phyloP scores from a whole-genome alignment of 495 filamentous ascomycete species.

The Polyplosphaeria fusca region DNA sequence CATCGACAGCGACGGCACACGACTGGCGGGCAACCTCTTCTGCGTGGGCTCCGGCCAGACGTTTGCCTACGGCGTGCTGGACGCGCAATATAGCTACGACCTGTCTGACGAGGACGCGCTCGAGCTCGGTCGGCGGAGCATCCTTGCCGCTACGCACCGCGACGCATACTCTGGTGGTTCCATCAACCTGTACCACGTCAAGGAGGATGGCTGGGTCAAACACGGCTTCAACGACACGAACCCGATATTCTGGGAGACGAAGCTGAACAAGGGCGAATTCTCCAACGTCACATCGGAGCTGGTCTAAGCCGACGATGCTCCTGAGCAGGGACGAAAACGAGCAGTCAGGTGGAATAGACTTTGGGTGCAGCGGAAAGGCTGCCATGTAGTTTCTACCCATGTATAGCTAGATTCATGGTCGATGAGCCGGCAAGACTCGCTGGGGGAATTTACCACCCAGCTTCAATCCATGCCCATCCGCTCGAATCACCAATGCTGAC shows the following conservation, averaged over 20 bases:
- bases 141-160: conserved; percentile 94
- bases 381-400: conserved; percentile 19
- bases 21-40: conserved; percentile 90
- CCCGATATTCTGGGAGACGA: conserved; percentile 95
- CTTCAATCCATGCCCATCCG: too few species aligned
- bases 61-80: conserved; percentile 96
- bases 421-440: too few species aligned
- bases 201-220: conserved; percentile 97
- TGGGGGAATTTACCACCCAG: too few species aligned
- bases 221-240: conserved; percentile 75
- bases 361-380: not conserved
- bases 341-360: not conserved
- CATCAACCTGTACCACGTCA: conserved; percentile 98
- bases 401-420: conserved; percentile 18
- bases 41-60: conserved; percentile 98
- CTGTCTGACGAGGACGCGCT: conserved; percentile 80
- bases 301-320: conserved; percentile 31
- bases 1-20: conserved; percentile 95
- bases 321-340: not conserved
- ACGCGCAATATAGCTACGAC: conserved; percentile 91
- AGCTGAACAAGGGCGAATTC: conserved; percentile 96
- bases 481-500: too few species aligned
- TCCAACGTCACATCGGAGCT: conserved; percentile 89
- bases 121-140: conserved; percentile 83
- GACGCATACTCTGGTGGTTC: conserved; percentile 97